Evolutionary conservation across 2,329 filamentous ascomycete species (phyloP).

Genomic region (Metarhizium anisopliae): DNA sequence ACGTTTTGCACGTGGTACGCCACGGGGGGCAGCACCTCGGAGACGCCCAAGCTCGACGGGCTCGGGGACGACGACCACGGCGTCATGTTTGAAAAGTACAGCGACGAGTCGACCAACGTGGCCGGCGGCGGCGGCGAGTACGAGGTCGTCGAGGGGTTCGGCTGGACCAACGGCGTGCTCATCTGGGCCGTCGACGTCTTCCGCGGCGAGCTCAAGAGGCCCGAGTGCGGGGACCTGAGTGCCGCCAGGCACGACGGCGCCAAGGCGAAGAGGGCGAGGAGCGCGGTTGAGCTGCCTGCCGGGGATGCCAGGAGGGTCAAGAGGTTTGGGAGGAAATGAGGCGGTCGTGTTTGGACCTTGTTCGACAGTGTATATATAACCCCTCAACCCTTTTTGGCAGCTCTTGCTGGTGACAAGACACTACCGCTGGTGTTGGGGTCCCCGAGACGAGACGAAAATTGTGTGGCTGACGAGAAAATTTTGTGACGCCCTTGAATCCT

Average conservation of each 20-base stretch:
- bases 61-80: slow-evolving; percentile 35
- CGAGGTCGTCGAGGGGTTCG: slow-evolving; percentile 60
- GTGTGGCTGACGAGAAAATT: no score
- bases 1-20: slow-evolving; percentile 63
- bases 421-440: no score
- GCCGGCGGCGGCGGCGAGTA: slow-evolving; percentile 61
- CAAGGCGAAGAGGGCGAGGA: slow-evolving; percentile 18
- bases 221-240: slow-evolving; percentile 44
- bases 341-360: no score
- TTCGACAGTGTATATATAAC: no score
- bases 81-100: slow-evolving; percentile 65
- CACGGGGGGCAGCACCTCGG: slow-evolving; percentile 52
- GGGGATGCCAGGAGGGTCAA: slow-evolving; percentile 39
- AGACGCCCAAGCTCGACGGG: slow-evolving; percentile 40
- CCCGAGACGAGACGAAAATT: no score
- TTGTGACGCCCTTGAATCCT: no score
- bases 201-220: slow-evolving; percentile 41
- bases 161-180: slow-evolving; percentile 61
- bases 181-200: slow-evolving; percentile 59
- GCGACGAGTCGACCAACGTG: slow-evolving; percentile 48
- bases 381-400: no score
- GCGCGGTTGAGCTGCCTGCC: slow-evolving; percentile 37
- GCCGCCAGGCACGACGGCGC: slow-evolving; percentile 23
- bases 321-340: slow-evolving; percentile 28
- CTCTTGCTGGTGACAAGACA: no score